Evolutionary conservation across 2,329 filamentous ascomycete species (phyloP), one percentile per base, ranked within the genome.

Genomic region (Aspergillus sp.): DNA sequence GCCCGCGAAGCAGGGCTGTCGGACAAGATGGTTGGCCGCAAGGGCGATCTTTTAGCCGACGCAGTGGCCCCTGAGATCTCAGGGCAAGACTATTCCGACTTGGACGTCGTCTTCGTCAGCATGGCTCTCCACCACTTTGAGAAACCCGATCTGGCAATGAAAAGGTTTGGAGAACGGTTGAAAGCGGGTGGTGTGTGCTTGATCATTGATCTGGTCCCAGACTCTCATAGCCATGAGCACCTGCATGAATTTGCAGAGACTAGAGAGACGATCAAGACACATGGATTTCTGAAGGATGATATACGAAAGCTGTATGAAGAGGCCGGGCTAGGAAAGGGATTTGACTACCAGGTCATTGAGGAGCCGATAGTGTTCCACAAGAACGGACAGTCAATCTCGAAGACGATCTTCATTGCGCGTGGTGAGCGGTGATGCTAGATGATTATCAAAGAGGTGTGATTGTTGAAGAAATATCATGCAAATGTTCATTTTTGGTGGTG

Each of bases 101-200:
- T 93, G 64, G 88, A 93, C 67, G 64, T 87, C 33, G 82, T 82
- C 5, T 79, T 79, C 40, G 80, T 88, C 16, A 84, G 84, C 32
- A 70, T 84, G 41, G 84, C 82, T 1, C 80, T 86, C 57, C 85
- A 88, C 67, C 86, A 89, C 66, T 86, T 89, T 50, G 80, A 83
- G 54, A 77, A 90, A 61, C 83, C 86, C 3, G 75, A 74, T 2
- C 71, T 85, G 26, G 82, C 84, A 0, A 79, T 86, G 4, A 72
- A 73, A 55, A 76, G 81, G 45, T 72, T 92, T 33, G 82, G 77
- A 3, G 76, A 82, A 63, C 79, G 87, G 9, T 73, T 92, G 53
- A 80, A 79, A 56, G 79, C 80, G 2, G 86, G 86, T 3, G 88
- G 88, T 10, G 81, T 85, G 1, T 73, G 89, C 42, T 72, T 89